A percentile compares a stretch with the other conserved stretches of the same genome.
These are phyloP conservation scores for Nicotiana tabacum DNA, from an alignment of 257 asterid species.

Conservation along the genomic window DNA sequence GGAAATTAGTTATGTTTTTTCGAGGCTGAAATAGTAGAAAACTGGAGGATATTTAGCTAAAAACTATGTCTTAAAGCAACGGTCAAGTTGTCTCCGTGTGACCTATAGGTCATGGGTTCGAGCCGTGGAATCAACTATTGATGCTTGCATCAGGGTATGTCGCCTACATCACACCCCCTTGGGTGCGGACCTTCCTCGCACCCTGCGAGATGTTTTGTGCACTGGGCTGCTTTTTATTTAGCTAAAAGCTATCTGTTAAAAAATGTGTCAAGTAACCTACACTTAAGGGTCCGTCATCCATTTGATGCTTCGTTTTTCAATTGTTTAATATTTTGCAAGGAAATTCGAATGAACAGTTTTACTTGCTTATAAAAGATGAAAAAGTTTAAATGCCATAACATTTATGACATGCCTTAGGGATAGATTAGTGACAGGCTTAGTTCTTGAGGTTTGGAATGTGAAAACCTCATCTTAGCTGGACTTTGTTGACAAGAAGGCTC, in stretches of 20 bases:
- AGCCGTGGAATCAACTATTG: no score
- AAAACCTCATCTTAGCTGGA: background rate
- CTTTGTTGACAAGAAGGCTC: background rate
- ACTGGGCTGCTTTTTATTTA: no score
- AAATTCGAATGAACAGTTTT: background rate
- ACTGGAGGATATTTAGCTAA: background rate
- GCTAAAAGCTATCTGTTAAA: background rate
- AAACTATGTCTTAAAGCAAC: background rate
- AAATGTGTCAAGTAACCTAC: background rate
- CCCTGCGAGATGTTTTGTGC: no score
- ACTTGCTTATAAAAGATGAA: background rate
- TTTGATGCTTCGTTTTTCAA: background rate
- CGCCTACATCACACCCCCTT: no score
- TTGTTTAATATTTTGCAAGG: background rate
- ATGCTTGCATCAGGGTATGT: no score
- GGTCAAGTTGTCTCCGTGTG: no score
- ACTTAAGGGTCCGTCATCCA: background rate
- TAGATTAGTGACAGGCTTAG: background rate
- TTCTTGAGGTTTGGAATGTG: background rate
- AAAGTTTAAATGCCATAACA: background rate
- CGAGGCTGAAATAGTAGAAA: background rate
- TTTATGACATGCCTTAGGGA: conserved; percentile 2
- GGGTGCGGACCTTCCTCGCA: no score
- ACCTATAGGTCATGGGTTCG: no score
- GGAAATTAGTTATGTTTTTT: background rate